Evolutionary conservation across 805 yeast species (phyloP), one percentile per base, ranked within the genome.

Genomic region (Metschnikowia reukaufii): DNA sequence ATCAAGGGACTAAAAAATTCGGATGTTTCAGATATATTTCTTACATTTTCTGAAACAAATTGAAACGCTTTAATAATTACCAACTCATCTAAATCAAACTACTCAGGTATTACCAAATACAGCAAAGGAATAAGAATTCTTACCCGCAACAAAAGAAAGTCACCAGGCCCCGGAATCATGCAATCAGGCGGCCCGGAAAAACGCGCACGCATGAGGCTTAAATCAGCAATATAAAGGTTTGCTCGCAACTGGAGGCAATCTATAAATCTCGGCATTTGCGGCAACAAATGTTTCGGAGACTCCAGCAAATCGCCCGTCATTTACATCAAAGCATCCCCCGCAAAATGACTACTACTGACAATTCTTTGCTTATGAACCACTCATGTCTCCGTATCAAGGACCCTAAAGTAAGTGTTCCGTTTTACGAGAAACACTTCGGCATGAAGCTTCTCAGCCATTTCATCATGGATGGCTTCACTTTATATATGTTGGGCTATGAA

Each of bases 361-460:
- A 54, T 2, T 64, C 76, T 2, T 72, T 76, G 53, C 42, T 63
- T 12, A 71, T 76, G 54, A 88, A 87, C 71, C 89, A 84, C 62
- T 82, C 90, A 6, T 81, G 90, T 69, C 67, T 92, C 45, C 82
- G 97, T 53, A 81, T 92, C 57, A 83, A 88, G 59, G 89, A 92
- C 62, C 92, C 97, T 29, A 74, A 79, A 60, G 77, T 71, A 16
- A 81, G 95, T 13, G 68, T 88, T 35, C 77, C 78, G 5, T 92
- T 88, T 72, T 92, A 94, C 68, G 73, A 76, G 51, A 76, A 82
- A 48, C 74, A 82, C 55, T 86, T 92, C 61, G 94, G 94, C 31
- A 77, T 94, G 81, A 76, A 76, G 53, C 69, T 83, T 34, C 58
- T 89, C 48, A 70, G 68, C 19, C 72, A 73, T 47, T 64, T 79